Percentiles rank a stretch among this genome's conserved stretches.
These are phyloP conservation scores for Chloropicon primus DNA, from an alignment of 139 green algal genomes.

Conservation along the genomic window DNA sequence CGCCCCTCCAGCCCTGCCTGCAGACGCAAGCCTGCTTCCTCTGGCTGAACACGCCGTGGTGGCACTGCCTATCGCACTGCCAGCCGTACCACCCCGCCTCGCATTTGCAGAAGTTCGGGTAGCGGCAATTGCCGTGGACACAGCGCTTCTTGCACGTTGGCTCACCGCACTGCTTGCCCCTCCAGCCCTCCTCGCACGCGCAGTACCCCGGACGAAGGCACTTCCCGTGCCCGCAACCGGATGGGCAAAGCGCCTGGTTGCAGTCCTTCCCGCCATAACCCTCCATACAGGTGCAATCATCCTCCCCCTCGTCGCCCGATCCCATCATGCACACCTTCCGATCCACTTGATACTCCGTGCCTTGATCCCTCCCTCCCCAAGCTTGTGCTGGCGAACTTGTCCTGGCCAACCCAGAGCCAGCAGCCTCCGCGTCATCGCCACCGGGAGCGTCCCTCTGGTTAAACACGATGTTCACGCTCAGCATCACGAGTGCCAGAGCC, in stretches of 20 bases:
- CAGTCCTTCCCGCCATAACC: background rate
- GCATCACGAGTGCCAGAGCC: background rate
- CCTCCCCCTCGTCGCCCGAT: background rate
- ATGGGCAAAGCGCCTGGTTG: constrained; percentile 1
- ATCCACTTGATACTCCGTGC: background rate
- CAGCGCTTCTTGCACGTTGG: constrained; percentile 11
- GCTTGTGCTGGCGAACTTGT: background rate
- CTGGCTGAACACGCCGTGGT: constrained; percentile 9
- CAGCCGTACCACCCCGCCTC: constrained; percentile 10
- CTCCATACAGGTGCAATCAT: background rate
- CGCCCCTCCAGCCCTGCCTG: constrained; percentile 8
- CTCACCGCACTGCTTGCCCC: constrained; percentile 2
- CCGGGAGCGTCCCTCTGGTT: background rate
- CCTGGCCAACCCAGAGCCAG: background rate
- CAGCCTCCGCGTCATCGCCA: background rate
- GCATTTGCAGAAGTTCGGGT: constrained; percentile 15
- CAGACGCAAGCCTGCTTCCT: constrained; percentile 10
- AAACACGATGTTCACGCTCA: background rate
- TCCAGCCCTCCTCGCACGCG: constrained; percentile 13
- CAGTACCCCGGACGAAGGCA: constrained; percentile 11
- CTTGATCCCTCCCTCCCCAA: background rate
- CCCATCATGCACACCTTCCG: constrained; percentile 2
- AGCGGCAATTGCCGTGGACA: constrained; percentile 10
- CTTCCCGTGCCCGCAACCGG: constrained; percentile 4
- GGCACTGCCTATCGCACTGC: constrained; percentile 15